Conservation (phyloP, 805 yeast genomes). For the Suhomyces prunicola region DNA sequence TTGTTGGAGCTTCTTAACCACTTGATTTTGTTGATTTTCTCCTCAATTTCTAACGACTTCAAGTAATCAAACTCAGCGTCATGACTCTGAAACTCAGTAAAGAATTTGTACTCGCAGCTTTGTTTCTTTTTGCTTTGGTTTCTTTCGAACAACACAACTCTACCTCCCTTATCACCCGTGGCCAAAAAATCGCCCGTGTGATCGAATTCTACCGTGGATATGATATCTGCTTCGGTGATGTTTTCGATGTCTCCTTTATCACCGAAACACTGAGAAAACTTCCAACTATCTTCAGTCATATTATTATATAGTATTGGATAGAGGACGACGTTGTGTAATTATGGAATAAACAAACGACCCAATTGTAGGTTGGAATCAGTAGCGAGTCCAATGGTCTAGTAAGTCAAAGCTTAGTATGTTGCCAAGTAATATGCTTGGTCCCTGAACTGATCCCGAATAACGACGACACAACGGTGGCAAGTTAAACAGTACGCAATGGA, state of each 20-base stretch:
- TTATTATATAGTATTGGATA: slow-evolving; percentile 1
- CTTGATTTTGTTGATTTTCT: slow-evolving; percentile 94
- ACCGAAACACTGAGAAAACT: slow-evolving; percentile 96
- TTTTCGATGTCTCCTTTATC: slow-evolving; percentile 96
- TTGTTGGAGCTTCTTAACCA: slow-evolving; percentile 89
- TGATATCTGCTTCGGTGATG: slow-evolving; percentile 95
- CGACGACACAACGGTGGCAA: neutral
- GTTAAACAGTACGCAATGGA: neutral
- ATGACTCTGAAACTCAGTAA: slow-evolving; percentile 96
- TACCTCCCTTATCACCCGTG: slow-evolving; percentile 98
- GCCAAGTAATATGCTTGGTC: neutral
- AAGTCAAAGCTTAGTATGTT: neutral
- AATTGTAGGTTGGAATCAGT: neutral
- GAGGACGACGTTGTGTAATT: neutral
- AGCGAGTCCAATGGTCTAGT: neutral
- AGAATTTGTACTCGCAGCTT: slow-evolving; percentile 86
- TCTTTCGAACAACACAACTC: slow-evolving; percentile 93
- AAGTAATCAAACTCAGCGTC: slow-evolving; percentile 98
- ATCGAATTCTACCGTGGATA: slow-evolving; percentile 95
- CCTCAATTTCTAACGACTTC: slow-evolving; percentile 94
- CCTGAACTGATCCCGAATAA: neutral
- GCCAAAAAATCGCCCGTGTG: slow-evolving; percentile 93
- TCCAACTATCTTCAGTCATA: slow-evolving; percentile 52
- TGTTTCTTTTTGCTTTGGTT: slow-evolving; percentile 63
- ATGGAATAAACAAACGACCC: neutral